These are phyloP conservation scores for Citrus inodora DNA, from an alignment of 345 rosid genomes.

Conservation along the genomic window DNA sequence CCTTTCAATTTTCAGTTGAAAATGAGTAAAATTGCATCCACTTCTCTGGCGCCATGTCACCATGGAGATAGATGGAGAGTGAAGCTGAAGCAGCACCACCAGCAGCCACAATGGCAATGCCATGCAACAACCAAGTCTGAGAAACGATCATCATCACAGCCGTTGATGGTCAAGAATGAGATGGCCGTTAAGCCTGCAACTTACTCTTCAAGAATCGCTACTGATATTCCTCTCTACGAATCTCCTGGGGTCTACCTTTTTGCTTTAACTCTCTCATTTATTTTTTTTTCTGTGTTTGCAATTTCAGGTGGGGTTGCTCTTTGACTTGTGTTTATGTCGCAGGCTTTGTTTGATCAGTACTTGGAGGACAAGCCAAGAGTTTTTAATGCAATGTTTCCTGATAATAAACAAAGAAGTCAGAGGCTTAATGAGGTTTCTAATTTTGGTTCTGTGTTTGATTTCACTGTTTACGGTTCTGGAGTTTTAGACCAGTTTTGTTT, in stretches of 20 bases:
- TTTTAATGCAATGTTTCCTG: conserved; percentile 81
- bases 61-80: conserved; percentile 16
- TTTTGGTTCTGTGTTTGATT: background rate
- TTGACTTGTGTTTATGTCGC: conserved; percentile 1
- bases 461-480: background rate
- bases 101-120: conserved; percentile 24
- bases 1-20: background rate
- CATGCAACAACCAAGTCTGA: conserved; percentile 1
- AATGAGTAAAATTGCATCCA: conserved; percentile 35
- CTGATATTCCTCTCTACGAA: conserved; percentile 79
- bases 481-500: background rate
- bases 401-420: conserved; percentile 59
- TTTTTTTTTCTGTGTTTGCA: background rate
- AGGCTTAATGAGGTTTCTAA: conserved; percentile 57
- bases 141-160: conserved; percentile 13
- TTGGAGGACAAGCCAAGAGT: conserved; percentile 76
- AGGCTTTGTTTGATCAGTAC: conserved; percentile 86
- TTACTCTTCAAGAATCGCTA: conserved; percentile 62
- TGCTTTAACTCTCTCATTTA: background rate
- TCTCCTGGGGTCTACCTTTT: conserved; percentile 62
- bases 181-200: conserved; percentile 43
- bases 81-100: conserved; percentile 21
- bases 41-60: conserved; percentile 29
- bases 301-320: background rate
- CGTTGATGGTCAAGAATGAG: conserved; percentile 22